phyloP scores from a whole-genome alignment of 257 asterid genomes.

The Verbascum thapsus region DNA sequence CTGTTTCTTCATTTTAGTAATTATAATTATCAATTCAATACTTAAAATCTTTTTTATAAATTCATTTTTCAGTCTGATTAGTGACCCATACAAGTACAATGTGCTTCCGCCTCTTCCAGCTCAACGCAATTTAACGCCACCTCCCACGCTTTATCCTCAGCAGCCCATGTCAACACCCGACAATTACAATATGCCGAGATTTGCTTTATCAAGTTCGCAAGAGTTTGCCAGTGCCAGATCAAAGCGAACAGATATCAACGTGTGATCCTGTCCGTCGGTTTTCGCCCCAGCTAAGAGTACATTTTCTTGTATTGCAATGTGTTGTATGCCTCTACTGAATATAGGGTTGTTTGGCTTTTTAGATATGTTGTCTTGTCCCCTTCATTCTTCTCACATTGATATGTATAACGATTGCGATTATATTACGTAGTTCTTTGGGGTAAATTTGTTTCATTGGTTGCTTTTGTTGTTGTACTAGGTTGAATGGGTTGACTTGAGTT shows the following conservation, averaged over 20 bases:
- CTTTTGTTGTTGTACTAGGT: too few relatives aligned
- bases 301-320: background rate
- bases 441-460: too few relatives aligned
- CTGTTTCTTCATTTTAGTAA: too few relatives aligned
- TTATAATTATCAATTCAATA: too few relatives aligned
- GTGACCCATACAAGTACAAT: constrained; percentile 72
- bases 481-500: too few relatives aligned
- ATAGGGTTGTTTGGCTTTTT: background rate
- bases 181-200: constrained; percentile 70
- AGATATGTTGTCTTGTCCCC: background rate
- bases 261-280: constrained; percentile 36
- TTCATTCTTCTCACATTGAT: too few relatives aligned
- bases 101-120: constrained; percentile 93
- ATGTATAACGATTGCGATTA: too few relatives aligned
- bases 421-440: too few relatives aligned
- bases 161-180: constrained; percentile 95
- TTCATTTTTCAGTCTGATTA: constrained; percentile 44
- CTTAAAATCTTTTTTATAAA: too few relatives aligned
- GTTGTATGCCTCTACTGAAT: constrained; percentile 9
- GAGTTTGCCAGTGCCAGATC: constrained; percentile 57
- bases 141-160: constrained; percentile 97
- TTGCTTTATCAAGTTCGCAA: constrained; percentile 45
- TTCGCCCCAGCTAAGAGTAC: background rate
- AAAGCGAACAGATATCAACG: constrained; percentile 82
- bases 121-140: constrained; percentile 89